Base-by-base conservation (phyloP, 1,284 basidiomycete genomes). In the Grifola frondosa region DNA sequence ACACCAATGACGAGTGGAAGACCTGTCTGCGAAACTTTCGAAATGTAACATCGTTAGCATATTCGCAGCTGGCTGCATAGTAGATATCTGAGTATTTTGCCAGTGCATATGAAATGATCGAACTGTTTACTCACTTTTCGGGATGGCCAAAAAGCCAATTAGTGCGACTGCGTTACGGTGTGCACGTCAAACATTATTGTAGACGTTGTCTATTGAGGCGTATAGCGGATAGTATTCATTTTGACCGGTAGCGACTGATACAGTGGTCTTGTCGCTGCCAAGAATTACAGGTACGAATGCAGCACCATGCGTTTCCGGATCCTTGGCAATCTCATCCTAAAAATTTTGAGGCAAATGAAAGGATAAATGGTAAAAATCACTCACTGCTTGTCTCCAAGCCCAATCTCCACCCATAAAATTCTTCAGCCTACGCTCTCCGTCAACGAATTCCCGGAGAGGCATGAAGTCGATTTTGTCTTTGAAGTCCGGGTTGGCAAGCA, bases 141-240 rank as follows among this genome's bases (percentile, higher is more conserved):
- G 50, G 12, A 52, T 56, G 1, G 53, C 28, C 0, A 58, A 35
- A 22, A 58, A 57, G 0, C 31, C 54, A 1, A 53, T 20, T 1
- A 40, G 38, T 1, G 41, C 33, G 9, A 55, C 37, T 1, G 42
- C 54, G 21, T 53, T 42, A 4, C 52, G 44, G 28, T 56, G 53
- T 4, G 49, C 53, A 16, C 52, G 52, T 2, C 53, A 51, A 25
- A 50, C 41, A 2, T 34, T 26, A 29, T 52, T 52, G 13, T 12
- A 15, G 25, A 54, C 31, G 35, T 56, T 58, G 1, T 52, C 54
- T 6, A 38, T 9, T 3, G 37, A 40, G 29, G 49, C 30, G 22
- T 58, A 58, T 4, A 56, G 11, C 1, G 56, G 56, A 26, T 56
- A 41, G 37, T 38, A 58, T 22, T 54, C 54, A 23, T 42, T 42